A percentile compares a stretch with the other conserved stretches of the same genome.
These are phyloP conservation scores for Wakefieldia striispora DNA, from an alignment of 768 basidiomycete species.

Conservation along the genomic window DNA sequence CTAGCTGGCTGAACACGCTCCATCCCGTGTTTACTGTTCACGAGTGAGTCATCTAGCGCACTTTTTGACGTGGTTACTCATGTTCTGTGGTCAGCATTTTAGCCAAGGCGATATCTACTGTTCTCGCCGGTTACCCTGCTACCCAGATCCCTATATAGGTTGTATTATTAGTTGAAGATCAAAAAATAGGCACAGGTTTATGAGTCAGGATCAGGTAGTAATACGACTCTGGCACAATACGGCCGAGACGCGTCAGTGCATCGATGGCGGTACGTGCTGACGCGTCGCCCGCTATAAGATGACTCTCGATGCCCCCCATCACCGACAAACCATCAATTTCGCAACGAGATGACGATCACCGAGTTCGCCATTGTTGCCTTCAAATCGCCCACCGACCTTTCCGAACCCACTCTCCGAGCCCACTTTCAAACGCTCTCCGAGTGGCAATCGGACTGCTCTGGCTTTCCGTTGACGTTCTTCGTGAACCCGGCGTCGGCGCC, in stretches of 20 bases:
- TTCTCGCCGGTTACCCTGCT: slow-evolving; percentile 35
- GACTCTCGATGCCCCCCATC: too few species aligned
- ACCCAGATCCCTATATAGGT: slow-evolving; percentile 11
- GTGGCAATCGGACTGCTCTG: slow-evolving; percentile 41
- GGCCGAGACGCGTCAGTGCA: neutral
- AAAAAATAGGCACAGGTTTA: too few species aligned
- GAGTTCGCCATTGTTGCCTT: slow-evolving; percentile 42
- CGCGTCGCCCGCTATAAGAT: neutral
- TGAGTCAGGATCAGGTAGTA: too few species aligned
- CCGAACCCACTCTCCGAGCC: slow-evolving; percentile 27
- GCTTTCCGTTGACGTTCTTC: slow-evolving; percentile 43
- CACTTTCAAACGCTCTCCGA: slow-evolving; percentile 32
- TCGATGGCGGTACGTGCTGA: slow-evolving; percentile 5
- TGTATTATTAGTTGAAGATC: neutral
- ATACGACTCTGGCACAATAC: too few species aligned
- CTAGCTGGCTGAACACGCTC: slow-evolving; percentile 59
- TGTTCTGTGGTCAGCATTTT: slow-evolving; percentile 37
- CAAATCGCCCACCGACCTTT: slow-evolving; percentile 28
- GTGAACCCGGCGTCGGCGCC: slow-evolving; percentile 1
- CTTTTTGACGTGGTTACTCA: neutral
- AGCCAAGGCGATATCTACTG: slow-evolving; percentile 50
- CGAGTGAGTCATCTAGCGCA: slow-evolving; percentile 38
- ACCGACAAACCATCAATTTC: too few species aligned
- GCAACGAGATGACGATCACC: slow-evolving; percentile 38
- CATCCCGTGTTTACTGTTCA: slow-evolving; percentile 66